Evolutionary conservation across 169 alveolate species (phyloP).

Genomic region (Plasmodium inui): DNA sequence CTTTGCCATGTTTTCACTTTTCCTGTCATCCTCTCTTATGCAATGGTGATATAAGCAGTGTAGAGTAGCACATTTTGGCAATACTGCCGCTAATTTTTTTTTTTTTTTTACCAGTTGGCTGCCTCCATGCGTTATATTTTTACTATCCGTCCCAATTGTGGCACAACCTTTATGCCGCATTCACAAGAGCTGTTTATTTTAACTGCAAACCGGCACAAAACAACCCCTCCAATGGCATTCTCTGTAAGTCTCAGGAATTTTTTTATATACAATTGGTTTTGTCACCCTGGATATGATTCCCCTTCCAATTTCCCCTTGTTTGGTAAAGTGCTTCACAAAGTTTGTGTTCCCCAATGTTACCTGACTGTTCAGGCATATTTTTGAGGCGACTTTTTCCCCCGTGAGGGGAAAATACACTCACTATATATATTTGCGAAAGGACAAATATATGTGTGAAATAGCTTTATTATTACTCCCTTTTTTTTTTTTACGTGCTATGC

Average conservation of each 20-base stretch:
- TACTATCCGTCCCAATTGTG: neutral
- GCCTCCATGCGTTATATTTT: neutral
- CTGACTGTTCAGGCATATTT: slow-evolving; percentile 10
- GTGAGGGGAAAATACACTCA: neutral
- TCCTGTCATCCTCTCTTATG: neutral
- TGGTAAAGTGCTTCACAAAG: neutral
- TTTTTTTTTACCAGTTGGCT: neutral
- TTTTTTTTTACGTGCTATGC: neutral
- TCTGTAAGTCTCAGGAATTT: neutral
- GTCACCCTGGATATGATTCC: neutral
- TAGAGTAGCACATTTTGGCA: neutral
- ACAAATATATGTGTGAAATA: neutral
- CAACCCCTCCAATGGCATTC: neutral
- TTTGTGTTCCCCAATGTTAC: neutral
- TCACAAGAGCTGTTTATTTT: neutral
- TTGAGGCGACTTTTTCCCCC: neutral
- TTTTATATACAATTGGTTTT: neutral
- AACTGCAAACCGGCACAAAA: neutral
- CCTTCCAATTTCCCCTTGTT: neutral
- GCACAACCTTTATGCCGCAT: neutral
- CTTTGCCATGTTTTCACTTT: neutral
- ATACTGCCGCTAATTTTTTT: neutral
- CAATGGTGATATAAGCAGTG: neutral
- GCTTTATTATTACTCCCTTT: neutral
- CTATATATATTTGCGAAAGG: neutral